A percentile compares a stretch with the other conserved stretches of the same genome.
phyloP scores from a whole-genome alignment of 495 filamentous ascomycete genomes.

The Massariosphaeria phaeospora region DNA sequence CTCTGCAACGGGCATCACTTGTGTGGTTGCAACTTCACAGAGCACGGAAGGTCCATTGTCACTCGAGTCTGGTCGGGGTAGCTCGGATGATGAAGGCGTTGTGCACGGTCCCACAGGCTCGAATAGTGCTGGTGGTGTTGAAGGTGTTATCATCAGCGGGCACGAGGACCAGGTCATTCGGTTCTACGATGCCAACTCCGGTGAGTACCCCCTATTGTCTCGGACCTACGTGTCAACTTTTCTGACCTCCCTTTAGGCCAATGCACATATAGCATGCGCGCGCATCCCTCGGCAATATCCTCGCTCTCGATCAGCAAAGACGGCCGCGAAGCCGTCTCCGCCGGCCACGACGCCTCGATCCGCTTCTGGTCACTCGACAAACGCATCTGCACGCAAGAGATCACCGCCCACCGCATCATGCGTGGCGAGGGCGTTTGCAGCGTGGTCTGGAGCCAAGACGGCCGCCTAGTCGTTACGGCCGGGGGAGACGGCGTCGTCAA shows the following conservation, averaged over 20 bases:
- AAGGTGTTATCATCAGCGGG: conserved; percentile 88
- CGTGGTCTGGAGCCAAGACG: conserved; percentile 91
- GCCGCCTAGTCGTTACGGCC: conserved; percentile 86
- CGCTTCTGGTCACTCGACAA: conserved; percentile 99
- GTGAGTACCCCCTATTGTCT: conserved; percentile 52
- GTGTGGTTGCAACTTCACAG: conserved; percentile 80
- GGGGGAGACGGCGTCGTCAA: conserved; percentile 97
- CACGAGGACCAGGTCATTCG: conserved; percentile 93
- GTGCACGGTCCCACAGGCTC: conserved; percentile 78
- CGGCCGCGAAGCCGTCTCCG: conserved; percentile 88
- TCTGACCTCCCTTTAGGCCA: conserved; percentile 70
- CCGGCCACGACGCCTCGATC: conserved; percentile 88
- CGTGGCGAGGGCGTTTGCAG: conserved; percentile 88
- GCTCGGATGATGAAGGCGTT: conserved; percentile 61
- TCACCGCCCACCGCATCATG: conserved; percentile 86
- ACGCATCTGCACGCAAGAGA: conserved; percentile 85
- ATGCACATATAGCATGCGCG: conserved; percentile 98
- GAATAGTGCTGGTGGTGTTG: conserved; percentile 63
- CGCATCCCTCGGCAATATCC: conserved; percentile 87
- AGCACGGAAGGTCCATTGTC: conserved; percentile 66
- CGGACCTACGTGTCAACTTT: not conserved
- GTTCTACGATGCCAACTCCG: conserved; percentile 97
- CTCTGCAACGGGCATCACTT: conserved; percentile 75
- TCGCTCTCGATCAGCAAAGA: conserved; percentile 85
- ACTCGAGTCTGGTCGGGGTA: conserved; percentile 58